Conservation (phyloP, 768 basidiomycete genomes). For the Dioszegia crocea region DNA sequence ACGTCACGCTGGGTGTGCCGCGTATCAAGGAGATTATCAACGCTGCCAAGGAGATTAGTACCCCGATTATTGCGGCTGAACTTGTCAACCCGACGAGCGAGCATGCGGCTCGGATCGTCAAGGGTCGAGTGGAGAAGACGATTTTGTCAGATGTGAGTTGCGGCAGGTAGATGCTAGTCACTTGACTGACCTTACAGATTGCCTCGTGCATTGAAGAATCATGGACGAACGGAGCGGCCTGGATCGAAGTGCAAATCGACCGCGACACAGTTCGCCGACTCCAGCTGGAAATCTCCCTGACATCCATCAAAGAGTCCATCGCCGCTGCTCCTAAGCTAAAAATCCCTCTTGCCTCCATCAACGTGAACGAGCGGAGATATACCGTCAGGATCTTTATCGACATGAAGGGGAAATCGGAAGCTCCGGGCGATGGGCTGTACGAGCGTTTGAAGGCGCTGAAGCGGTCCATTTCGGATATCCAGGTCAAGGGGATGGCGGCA, state of each 20-base stretch:
- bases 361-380: conserved; percentile 43
- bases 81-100: conserved; percentile 75
- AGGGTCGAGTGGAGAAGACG: conserved; percentile 92
- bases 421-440: conserved; percentile 44
- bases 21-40: conserved; percentile 99
- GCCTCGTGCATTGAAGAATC: conserved; percentile 91
- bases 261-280: conserved; percentile 79
- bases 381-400: conserved; percentile 53
- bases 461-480: conserved; percentile 73
- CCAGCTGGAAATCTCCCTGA: conserved; percentile 89
- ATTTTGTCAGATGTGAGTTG: conserved; percentile 79
- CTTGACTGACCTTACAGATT: conserved; percentile 56
- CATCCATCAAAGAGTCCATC: conserved; percentile 90
- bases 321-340: conserved; percentile 82
- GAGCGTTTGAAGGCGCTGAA: conserved; percentile 72
- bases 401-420: conserved; percentile 37
- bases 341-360: conserved; percentile 54
- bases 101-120: conserved; percentile 94
- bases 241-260: conserved; percentile 89
- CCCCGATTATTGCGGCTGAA: conserved; percentile 96
- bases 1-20: conserved; percentile 98
- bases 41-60: conserved; percentile 93
- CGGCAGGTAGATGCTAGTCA: neutral
- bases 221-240: conserved; percentile 88
- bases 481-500: conserved; percentile 88